A percentile compares a stretch with the other conserved stretches of the same genome.
Conservation (phyloP, 2,329 filamentous ascomycete genomes). For the Fusarium humuli region DNA sequence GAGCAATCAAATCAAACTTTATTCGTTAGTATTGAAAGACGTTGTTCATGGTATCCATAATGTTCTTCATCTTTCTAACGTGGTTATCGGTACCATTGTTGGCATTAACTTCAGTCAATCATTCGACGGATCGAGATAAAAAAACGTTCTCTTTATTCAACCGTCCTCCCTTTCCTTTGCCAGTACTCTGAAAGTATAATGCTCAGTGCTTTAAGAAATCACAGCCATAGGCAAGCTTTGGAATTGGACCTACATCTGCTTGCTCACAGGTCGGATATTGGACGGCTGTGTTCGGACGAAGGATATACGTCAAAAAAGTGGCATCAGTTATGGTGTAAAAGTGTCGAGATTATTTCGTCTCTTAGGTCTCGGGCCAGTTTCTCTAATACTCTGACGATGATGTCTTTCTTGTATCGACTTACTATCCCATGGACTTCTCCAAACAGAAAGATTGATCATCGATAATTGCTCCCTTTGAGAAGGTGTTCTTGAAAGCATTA, state of each 20-base stretch:
- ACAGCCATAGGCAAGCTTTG: not conserved
- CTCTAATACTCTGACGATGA: too few relatives aligned
- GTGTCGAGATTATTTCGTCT: too few relatives aligned
- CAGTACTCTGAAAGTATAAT: not conserved
- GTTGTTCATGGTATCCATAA: not conserved
- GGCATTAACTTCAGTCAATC: not conserved
- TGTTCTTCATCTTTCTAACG: not conserved
- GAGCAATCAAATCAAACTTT: not conserved
- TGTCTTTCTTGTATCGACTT: too few relatives aligned
- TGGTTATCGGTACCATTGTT: not conserved
- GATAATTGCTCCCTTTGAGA: too few relatives aligned
- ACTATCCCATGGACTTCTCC: too few relatives aligned
- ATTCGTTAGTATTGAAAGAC: not conserved
- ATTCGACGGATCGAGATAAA: not conserved
- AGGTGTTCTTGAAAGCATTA: too few relatives aligned
- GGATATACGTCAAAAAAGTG: too few relatives aligned
- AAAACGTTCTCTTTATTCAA: not conserved
- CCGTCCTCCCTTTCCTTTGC: not conserved
- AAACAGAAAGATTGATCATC: too few relatives aligned
- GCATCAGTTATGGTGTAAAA: too few relatives aligned
- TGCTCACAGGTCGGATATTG: too few relatives aligned
- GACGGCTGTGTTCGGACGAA: too few relatives aligned
- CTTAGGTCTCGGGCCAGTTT: too few relatives aligned
- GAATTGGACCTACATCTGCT: not conserved
- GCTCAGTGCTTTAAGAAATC: not conserved